Conservation (phyloP, 1,139 yeast species). For the Dujonia santamariae region DNA sequence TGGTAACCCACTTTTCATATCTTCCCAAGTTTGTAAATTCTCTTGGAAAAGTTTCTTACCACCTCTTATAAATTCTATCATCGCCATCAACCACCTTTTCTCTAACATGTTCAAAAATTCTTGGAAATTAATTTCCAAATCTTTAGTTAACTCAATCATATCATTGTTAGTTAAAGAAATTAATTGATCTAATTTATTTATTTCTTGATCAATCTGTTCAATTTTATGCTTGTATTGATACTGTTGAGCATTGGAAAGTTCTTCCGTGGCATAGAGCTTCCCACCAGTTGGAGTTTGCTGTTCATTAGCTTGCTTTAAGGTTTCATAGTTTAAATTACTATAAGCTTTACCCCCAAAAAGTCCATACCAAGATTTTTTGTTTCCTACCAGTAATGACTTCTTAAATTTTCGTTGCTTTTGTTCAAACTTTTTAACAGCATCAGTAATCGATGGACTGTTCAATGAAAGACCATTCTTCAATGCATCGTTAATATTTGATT, state of each 20-base stretch:
- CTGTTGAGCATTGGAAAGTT: constrained; percentile 5
- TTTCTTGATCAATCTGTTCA: constrained; percentile 38
- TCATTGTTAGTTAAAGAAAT: constrained; percentile 37
- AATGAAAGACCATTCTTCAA: constrained; percentile 27
- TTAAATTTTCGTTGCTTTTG: constrained; percentile 16
- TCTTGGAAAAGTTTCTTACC: constrained; percentile 39
- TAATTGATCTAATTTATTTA: constrained; percentile 41
- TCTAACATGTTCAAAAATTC: constrained; percentile 35
- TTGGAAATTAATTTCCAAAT: constrained; percentile 27
- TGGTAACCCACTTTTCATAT: constrained; percentile 16
- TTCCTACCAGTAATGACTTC: neutral
- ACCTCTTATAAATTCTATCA: constrained; percentile 35
- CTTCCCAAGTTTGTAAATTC: constrained; percentile 37
- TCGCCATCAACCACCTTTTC: constrained; percentile 38
- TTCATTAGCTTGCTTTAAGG: constrained; percentile 1
- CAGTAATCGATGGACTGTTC: constrained; percentile 40
- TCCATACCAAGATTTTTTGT: constrained; percentile 45
- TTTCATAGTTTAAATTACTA: constrained; percentile 3
- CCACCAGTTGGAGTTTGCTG: neutral
- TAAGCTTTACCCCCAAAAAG: constrained; percentile 39
- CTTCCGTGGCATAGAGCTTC: constrained; percentile 2
- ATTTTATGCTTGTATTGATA: constrained; percentile 26
- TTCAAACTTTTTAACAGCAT: constrained; percentile 34
- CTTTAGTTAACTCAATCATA: constrained; percentile 32
- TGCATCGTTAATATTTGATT: constrained; percentile 13